Evolutionary conservation across 2,329 filamentous ascomycete genomes (phyloP), one percentile per base, ranked within the genome.

Genomic region (Myriosclerotinia duriaeana): DNA sequence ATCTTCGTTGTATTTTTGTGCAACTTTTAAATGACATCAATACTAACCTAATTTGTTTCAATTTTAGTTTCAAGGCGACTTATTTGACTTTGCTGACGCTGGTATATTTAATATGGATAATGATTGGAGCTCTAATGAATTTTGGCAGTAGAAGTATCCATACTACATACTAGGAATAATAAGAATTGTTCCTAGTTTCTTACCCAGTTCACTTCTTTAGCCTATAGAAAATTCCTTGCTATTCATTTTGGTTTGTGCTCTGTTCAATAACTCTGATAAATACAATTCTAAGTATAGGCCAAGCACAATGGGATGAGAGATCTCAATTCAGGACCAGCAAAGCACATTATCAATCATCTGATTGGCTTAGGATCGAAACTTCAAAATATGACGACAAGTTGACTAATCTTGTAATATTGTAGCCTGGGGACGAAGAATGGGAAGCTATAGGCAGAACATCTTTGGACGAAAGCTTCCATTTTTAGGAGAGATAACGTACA

Each of bases 61-160:
- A 50, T 26, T 50, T 20, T 26, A 61, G 58, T 61, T 61, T 14
- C 58, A 50, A 6, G 34, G 58, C 50, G 58, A 61, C 6, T 50
- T 61, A 5, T 61, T 61, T 40, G 58, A 61, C 11, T 61, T 61
- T 20, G 22, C 58, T 26, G 58, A 61, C 50, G 14, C 58, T 4
- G 34, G 58, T 15, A 38, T 50, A 26, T 61, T 61, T 7, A 61
- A 52, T 50, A 30, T 50, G 7, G 58, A 61, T 38, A 61, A 61
- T 61, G 58, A 61, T 50, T 61, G 58, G 58, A 61, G 58, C 50
- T 26, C 38, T 26, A 61, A 50, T 36, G 58, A 52, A 3, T 52
- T 38, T 50, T 61, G 58, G 58, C 58, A 61, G 50, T 61, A 50
- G 38, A 60, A 40, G 34, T 50, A 38, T 40, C 50, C 30, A 50